Evolutionary conservation across 176 grass and related monocot genomes (phyloP), one percentile per base, ranked within the genome.

Genomic region (Canna indica): DNA sequence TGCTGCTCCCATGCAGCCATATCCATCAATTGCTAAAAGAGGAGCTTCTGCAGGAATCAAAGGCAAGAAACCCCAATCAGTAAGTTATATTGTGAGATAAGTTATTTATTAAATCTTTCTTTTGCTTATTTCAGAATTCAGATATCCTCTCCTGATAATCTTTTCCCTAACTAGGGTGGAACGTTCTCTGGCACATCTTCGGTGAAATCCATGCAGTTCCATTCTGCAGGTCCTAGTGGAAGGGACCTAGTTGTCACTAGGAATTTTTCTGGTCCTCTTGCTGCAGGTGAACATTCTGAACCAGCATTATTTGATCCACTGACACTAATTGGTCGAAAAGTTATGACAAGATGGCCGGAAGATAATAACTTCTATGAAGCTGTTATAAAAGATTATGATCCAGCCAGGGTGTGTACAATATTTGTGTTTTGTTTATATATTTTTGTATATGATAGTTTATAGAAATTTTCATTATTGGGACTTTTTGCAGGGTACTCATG

Each of bases 1-100:
- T 48, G 54, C 88, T 78, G 34, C 77, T 60, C 74, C 81, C 59
- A 66, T 73, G 66, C 94, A 93, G 32, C 94, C 94, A 52, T 88
- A 80, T 27, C 77, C 86, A 75, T 84, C 94, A 75, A 48, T 74
- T 68, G 77, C 73, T 65, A 99, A 74, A 77, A 87, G 85, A 59
- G 84, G 74, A 69, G 67, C 71, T 24, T 73, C 67, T 10, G 72
- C 82, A 73, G 87, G 87, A 39, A 39, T 75, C 30, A 93, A 90
- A 79, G 89, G 82, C 36, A 99, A 90, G 79, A 99, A 88, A 48
- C 54, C 57, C 14, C 93, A 93, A 74, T 61, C 80, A 62, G 94
- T 99, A 85, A 64, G 83, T 79, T 85, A 53, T 32, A 63, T 56
- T 44, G 45, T 62, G 3, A 29, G 7, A 47, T 7, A 24, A 69